Evolutionary conservation across 305 asterid genomes (phyloP).

Genomic region (Solanum chacoense): DNA sequence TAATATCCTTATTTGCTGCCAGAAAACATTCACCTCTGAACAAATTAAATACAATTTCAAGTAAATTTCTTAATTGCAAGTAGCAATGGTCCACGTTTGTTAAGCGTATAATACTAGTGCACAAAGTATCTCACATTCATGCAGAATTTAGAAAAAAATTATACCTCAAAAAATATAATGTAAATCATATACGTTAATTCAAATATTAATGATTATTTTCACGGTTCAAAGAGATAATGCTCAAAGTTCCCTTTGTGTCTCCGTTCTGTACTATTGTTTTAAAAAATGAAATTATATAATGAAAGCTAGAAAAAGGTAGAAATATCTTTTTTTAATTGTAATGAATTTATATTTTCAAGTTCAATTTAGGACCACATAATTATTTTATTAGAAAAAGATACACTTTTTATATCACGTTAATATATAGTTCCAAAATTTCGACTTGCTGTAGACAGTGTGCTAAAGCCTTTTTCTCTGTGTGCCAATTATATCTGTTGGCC

Average conservation of each 20-base stretch:
- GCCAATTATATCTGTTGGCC: constrained; percentile 8
- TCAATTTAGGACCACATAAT: neutral
- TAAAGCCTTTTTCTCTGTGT: constrained; percentile 7
- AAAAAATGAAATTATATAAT: neutral
- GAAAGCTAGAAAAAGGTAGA: neutral
- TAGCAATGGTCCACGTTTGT: neutral
- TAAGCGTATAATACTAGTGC: fast-evolving
- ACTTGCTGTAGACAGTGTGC: neutral
- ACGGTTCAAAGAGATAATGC: neutral
- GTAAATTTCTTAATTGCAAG: neutral
- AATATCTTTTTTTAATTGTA: neutral
- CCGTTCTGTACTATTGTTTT: neutral
- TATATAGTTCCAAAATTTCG: neutral
- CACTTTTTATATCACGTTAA: neutral
- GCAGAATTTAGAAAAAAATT: fast-evolving
- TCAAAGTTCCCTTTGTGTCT: neutral
- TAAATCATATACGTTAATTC: neutral
- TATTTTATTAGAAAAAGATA: neutral
- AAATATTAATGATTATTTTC: neutral
- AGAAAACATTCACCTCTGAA: neutral
- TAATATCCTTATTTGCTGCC: neutral
- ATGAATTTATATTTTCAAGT: neutral
- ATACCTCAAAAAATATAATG: neutral
- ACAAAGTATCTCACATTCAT: neutral
- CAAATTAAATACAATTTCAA: neutral